Conservation (phyloP, 345 rosid genomes). For the Hibiscus mutabilis region DNA sequence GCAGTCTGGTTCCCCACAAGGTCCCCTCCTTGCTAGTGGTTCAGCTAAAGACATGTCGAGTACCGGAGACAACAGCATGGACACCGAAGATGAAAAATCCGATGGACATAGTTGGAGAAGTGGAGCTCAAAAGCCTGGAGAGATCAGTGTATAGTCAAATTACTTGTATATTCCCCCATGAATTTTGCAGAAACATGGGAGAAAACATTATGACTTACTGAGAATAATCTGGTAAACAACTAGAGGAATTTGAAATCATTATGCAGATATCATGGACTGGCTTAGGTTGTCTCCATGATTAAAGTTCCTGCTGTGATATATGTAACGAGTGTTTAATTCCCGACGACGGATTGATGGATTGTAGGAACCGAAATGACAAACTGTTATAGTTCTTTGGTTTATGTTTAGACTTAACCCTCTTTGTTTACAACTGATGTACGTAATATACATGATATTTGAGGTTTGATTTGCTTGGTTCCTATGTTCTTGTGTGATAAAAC, state of each 20-base stretch:
- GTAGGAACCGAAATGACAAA: slow-evolving; percentile 1
- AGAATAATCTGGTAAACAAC: slow-evolving; percentile 1
- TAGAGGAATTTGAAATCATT: neutral
- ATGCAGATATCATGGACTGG: slow-evolving; percentile 4
- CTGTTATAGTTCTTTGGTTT: neutral
- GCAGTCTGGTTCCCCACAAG: slow-evolving; percentile 53
- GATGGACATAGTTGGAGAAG: slow-evolving; percentile 47
- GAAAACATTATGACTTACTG: neutral
- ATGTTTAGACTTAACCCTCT: slow-evolving; percentile 1
- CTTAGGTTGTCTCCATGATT: neutral
- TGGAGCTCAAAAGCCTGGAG: slow-evolving; percentile 11
- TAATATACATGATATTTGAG: neutral
- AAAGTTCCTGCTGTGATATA: neutral
- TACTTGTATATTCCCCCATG: neutral
- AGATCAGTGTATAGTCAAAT: slow-evolving; percentile 16
- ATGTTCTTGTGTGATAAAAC: neutral
- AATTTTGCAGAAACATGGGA: slow-evolving; percentile 5
- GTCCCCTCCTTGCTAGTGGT: slow-evolving; percentile 42
- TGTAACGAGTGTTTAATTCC: neutral
- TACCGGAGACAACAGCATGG: slow-evolving; percentile 39
- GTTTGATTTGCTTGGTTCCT: neutral
- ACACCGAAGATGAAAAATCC: slow-evolving; percentile 46
- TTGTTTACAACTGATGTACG: slow-evolving; percentile 3
- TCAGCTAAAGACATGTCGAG: slow-evolving; percentile 30
- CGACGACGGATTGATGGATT: slow-evolving; percentile 4